Base-by-base conservation (phyloP, 805 yeast species). In the Hanseniaspora guilliermondii region DNA sequence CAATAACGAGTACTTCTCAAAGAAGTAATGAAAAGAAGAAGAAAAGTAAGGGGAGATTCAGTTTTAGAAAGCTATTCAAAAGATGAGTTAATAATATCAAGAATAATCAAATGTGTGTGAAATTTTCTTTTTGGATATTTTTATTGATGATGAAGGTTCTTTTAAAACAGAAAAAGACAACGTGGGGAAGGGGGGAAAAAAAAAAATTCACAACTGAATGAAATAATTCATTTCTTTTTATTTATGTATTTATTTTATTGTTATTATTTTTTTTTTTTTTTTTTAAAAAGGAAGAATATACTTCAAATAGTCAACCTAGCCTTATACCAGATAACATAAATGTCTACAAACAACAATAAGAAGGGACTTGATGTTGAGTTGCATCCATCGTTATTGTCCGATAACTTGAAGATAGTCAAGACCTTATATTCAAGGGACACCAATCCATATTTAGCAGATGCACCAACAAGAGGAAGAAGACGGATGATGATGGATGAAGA, bases 401-500 rank as follows among this genome's bases (percentile, higher is more conserved):
- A 62, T 2, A 67, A 67, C 45, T 48, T 64, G n/a, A 66, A 65
- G 32, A 53, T 67, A 0, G 57, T 66, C 14, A 60, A 59, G 38
- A 56, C 56, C 25, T 61, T 63, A 41, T 57, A 60, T 44, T 57
- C 33, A 11, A 14, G 33, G 2, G 12, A 30, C 11, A 19, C 7
- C 16, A 67, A 68, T 57, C 70, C 70, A 6, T 68, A 68, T 50
- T 47, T 68, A 36, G 55, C 59, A 40, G 45, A 53, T n/a, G 41
- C 41, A 7, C 37, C 38, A 16, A 47, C 14, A 37, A 55, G 11
- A 49, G 47, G 33, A 11, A 30, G 59, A 32, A 64, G 62, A 17
- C 59, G 62, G 24, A 6, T 68, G 67, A n/a, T 64, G 63, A 41
- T 57, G 64, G 6, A 0, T 64, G 83, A 82, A 4, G 96, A 87